Evolutionary conservation across 805 yeast species (phyloP), one percentile per base, ranked within the genome.

Genomic region (Ascoidea tarda): DNA sequence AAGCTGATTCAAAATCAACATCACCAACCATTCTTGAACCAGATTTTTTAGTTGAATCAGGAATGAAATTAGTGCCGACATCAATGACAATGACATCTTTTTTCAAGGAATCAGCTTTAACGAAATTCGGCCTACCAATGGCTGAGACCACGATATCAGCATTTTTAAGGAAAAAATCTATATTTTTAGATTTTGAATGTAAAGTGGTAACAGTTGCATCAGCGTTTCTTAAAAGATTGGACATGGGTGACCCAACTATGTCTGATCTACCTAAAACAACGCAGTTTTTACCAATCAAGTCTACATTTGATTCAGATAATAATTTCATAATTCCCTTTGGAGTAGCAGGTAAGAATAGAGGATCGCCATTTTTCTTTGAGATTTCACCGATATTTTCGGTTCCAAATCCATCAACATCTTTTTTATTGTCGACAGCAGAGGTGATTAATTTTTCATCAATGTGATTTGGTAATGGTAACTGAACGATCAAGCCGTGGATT

Each of bases 321-420:
- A 86, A 69, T 61, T 78, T 77, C 68, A 86, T 76, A 59, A 84
- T 79, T 32, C 95, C 95, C 66, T 83, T 76, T 51, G 95, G 95
- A 21, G 95, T 86, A 65, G 95, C 86, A 46, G 95, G 95, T 61
- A 82, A 70, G 66, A 81, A 86, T 53, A 66, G 65, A 46, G 95
- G 93, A 28, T 71, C 62, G 47, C 91, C 93, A 55, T 81, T 82
- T 63, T 76, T 81, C 63, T 85, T 85, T 58, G 84, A 74, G 58
- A 86, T 71, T 62, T 84, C 90, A 53, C 93, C 93, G 46, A 82
- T 81, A 64, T 86, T 86, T 69, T 66, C 78, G 53, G 87, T 82
- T 52, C 86, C 87, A 61, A 86, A 84, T 1, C 95, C 95, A 65
- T 86, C 95, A 46, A 86, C 91, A 61, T 86, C 95, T 63, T 86